Conservation (phyloP, 169 alveolate species). For the Eimeria mitis region DNA sequence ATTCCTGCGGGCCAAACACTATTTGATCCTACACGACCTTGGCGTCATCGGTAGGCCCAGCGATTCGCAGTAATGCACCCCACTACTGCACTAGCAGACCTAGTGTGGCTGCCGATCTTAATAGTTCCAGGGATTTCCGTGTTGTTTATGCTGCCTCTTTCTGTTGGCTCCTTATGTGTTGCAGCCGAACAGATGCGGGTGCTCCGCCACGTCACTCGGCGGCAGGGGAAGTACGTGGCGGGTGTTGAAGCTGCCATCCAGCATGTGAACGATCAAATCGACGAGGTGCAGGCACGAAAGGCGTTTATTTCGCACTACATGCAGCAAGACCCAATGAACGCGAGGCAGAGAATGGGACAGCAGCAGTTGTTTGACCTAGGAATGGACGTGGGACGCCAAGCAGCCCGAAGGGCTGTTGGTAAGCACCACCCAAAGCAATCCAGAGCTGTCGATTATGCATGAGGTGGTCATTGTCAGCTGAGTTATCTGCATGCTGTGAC, state of each 20-base stretch:
- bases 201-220: constrained; percentile 41
- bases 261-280: constrained; percentile 59
- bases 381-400: constrained; percentile 49
- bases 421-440: not conserved
- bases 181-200: constrained; percentile 69
- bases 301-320: constrained; percentile 35
- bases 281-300: constrained; percentile 65
- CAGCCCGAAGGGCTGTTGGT: constrained; percentile 53
- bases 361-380: constrained; percentile 55
- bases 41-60: constrained; percentile 48
- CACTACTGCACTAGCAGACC: not conserved
- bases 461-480: not conserved
- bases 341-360: constrained; percentile 55
- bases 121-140: not conserved
- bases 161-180: not conserved
- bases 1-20: constrained; percentile 56
- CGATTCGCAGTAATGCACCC: not conserved
- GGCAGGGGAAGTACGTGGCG: constrained; percentile 49
- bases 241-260: constrained; percentile 71
- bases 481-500: not conserved
- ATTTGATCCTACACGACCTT: constrained; percentile 54
- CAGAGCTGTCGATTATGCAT: not conserved
- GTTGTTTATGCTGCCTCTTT: not conserved
- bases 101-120: not conserved
- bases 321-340: constrained; percentile 59